Evolutionary conservation across 345 rosid genomes (phyloP).

Genomic region (Lepidium africanum): DNA sequence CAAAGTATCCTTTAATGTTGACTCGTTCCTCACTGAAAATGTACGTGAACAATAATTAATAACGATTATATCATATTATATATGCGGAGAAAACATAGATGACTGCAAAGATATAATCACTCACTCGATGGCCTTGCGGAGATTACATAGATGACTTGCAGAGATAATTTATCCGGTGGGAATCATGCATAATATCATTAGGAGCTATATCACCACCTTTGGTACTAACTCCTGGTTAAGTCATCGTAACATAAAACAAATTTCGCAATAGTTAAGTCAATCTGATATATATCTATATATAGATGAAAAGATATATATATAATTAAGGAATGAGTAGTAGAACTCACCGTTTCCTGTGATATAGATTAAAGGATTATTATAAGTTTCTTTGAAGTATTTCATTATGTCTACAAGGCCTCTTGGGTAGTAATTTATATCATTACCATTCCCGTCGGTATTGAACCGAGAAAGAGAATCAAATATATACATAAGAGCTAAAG

Average conservation of each 20-base stretch:
- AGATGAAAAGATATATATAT: not conserved
- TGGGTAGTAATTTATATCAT: not conserved
- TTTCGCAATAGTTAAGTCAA: too few species aligned
- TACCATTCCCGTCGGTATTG: not conserved
- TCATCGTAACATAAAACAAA: not conserved
- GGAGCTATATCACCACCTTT: not conserved
- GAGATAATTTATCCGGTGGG: conserved; percentile 3
- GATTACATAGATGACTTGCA: conserved; percentile 19
- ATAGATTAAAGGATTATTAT: not conserved
- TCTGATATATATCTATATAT: not conserved
- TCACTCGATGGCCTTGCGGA: conserved; percentile 7
- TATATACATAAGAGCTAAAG: not conserved
- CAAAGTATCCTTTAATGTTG: conserved; percentile 15
- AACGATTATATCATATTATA: not conserved
- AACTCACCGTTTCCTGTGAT: conserved; percentile 5
- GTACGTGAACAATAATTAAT: not conserved
- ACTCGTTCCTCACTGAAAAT: not conserved
- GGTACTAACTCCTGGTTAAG: not conserved
- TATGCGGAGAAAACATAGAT: too few species aligned
- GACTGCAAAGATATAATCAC: too few species aligned
- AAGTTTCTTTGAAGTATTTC: not conserved
- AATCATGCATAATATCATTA: not conserved
- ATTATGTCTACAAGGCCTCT: conserved; percentile 1
- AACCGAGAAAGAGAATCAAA: not conserved
- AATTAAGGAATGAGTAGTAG: not conserved